Conservation (phyloP, 106 monocot genomes). For the Iris macrosiphon region DNA sequence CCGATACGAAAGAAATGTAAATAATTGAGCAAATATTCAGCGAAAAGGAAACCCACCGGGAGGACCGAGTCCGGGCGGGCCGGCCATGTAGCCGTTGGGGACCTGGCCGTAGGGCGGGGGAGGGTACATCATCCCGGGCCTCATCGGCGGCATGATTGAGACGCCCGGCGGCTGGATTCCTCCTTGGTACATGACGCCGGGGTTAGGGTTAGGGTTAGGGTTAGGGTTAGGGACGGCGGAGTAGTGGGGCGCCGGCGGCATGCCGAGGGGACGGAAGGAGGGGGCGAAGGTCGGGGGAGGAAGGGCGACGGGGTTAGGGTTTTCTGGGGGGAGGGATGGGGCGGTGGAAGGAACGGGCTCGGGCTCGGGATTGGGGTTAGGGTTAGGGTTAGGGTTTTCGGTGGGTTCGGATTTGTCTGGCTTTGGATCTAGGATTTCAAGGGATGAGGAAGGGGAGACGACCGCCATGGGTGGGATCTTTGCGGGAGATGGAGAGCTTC, state of each 20-base stretch:
- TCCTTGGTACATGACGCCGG: no score
- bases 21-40: background rate
- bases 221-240: constrained; percentile 22
- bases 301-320: constrained; percentile 14
- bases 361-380: background rate
- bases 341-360: constrained; percentile 3
- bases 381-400: constrained; percentile 10
- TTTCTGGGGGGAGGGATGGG: constrained; percentile 9
- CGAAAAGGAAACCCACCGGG: constrained; percentile 62
- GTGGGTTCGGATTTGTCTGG: constrained; percentile 5
- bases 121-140: constrained; percentile 16
- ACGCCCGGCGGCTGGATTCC: constrained; percentile 66
- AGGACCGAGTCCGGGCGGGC: constrained; percentile 29
- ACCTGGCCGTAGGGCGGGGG: constrained; percentile 20
- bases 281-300: constrained; percentile 49
- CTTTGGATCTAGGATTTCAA: constrained; percentile 13
- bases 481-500: no score
- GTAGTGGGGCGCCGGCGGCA: constrained; percentile 27
- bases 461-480: constrained; percentile 30
- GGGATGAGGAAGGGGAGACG: constrained; percentile 29
- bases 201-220: constrained; percentile 18
- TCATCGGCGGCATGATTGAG: constrained; percentile 12
- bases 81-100: constrained; percentile 36
- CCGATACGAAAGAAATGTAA: no score
- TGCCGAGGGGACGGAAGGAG: constrained; percentile 51